Percentiles rank a stretch among this genome's conserved stretches.
phyloP scores from a whole-genome alignment of 768 basidiomycete species.

The Serendipita sp. region DNA sequence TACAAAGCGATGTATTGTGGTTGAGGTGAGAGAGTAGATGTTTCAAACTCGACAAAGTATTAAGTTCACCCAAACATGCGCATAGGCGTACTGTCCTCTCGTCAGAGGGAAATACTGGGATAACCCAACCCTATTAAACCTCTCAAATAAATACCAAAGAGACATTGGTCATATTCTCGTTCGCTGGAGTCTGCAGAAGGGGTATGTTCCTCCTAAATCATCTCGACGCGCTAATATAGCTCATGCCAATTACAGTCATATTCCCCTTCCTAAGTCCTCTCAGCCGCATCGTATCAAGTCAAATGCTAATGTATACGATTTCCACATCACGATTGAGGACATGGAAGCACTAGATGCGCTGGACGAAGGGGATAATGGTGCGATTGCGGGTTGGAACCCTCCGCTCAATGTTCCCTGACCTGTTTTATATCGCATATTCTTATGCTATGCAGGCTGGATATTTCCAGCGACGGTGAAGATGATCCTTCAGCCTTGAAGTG shows the following conservation, averaged over 20 bases:
- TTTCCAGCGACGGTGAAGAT: background rate
- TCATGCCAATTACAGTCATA: slow-evolving; percentile 32
- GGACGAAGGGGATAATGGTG: slow-evolving; percentile 57
- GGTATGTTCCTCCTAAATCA: slow-evolving; percentile 14
- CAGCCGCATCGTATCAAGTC: slow-evolving; percentile 52
- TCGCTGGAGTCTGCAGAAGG: slow-evolving; percentile 29
- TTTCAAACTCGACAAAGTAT: slow-evolving; percentile 13
- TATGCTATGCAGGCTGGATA: background rate
- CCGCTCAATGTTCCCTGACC: slow-evolving; percentile 21
- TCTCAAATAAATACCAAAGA: slow-evolving; percentile 23
- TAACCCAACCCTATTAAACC: background rate
- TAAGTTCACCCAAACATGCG: slow-evolving; percentile 8
- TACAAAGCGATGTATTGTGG: slow-evolving; percentile 18
- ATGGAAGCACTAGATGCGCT: slow-evolving; percentile 48
- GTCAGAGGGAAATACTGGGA: slow-evolving; percentile 22
- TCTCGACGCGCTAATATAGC: background rate
- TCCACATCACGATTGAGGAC: slow-evolving; percentile 49
- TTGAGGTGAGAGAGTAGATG: slow-evolving; percentile 26
- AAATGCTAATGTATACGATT: slow-evolving; percentile 62
- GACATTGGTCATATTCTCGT: slow-evolving; percentile 26
- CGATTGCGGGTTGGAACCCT: slow-evolving; percentile 66
- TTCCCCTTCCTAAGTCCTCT: slow-evolving; percentile 66
- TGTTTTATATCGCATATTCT: background rate
- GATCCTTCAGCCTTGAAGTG: background rate
- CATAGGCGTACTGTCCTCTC: slow-evolving; percentile 62